Base-by-base conservation (phyloP, 2,329 filamentous ascomycete genomes). In the Mariannaea sp. region DNA sequence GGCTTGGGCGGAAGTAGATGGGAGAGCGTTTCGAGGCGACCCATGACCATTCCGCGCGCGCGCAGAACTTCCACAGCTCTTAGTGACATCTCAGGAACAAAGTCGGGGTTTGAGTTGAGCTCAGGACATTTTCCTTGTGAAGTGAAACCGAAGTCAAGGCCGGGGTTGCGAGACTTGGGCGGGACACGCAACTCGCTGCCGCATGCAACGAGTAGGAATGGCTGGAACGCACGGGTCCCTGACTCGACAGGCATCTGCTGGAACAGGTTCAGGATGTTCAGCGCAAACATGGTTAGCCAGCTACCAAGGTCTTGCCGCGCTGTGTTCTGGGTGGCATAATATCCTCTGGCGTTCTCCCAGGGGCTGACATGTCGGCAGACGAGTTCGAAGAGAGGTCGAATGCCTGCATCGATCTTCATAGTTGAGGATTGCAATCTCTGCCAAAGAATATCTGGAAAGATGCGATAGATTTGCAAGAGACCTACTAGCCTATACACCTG, bases 201-300 rank as follows among this genome's bases (percentile, higher is more conserved):
- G 9, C 45, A 46, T 3, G 56, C 45, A 2, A 58, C 56, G 4
- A 58, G 40, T 5, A 58, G 9, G 17, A 58, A 58, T 3, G 56
- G 56, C 33, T 58, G 56, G n/a, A 58, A 58, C 3, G 45, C 53
- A 5, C 56, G 46, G 2, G 53, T 58, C 17, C 56, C 56, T 0
- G 56, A 58, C 20, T 58, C 56, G 2, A 56, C 14, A 10, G 56
- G 56, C 9, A 58, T 39, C 3, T 47, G 32, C 5, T 36, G 40
- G 12, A 53, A 47, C 6, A 55, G 22, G 5, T 58, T 48, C 38
- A 58, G 17, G 1, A 53, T 43, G 16, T 45, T 48, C 1, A 58
- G 19, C 1, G 53, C 17, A 16, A 44, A 56, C 16, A 40, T 33
- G 6, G 48, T 56, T 3, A 56, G 17, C 53, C 53, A 53, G 16